Evolutionary conservation across 2,329 filamentous ascomycete genomes (phyloP), one percentile per base, ranked within the genome.

Genomic region (Penicillium sp.): DNA sequence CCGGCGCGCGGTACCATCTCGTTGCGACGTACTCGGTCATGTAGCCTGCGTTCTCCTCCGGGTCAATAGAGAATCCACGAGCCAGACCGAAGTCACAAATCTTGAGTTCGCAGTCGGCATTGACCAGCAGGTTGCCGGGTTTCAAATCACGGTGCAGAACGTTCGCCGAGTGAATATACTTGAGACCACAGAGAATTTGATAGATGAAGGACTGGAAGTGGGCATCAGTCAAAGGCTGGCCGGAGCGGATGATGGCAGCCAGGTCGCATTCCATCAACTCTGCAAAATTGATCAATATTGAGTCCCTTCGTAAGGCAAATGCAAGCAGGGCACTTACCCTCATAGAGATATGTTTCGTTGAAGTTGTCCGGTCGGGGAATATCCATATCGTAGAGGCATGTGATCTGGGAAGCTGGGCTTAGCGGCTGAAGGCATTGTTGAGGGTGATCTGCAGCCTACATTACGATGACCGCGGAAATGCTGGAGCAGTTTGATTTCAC

Each of bases 161-260:
- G 69, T 97, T 97, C 65, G 94, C 94, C 19, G 93, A 97, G 80
- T 99, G 94, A 63, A 99, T 97, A 76, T 97, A 99, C 81, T 99
- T 99, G 66, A 99, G 82, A 61, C 94, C 94, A 74, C 94, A 97
- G 6, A 99, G 88, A 64, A 99, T 99, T 82, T 99, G 94, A 81
- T 99, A 99, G 78, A 99, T 97, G 79, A 99, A 99, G 48, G 94
- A 97, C 78, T 99, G 94, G 81, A 99, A 99, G 76, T 99, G 94
- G 51, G 94, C 94, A 72, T 99, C 94, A 70, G 94, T 99, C 72
- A 99, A 81, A 44, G 94, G 92, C 74, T 99, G 94, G 59, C 94
- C 94, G 39, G 93, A 97, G 64, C 94, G 87, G 68, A 99, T 97
- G 74, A 99, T 99, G 63, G 94, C 94, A 30, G 94, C 94, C 73